phyloP scores from a whole-genome alignment of 2,329 filamentous ascomycete species.

The Aspergillus sp. region DNA sequence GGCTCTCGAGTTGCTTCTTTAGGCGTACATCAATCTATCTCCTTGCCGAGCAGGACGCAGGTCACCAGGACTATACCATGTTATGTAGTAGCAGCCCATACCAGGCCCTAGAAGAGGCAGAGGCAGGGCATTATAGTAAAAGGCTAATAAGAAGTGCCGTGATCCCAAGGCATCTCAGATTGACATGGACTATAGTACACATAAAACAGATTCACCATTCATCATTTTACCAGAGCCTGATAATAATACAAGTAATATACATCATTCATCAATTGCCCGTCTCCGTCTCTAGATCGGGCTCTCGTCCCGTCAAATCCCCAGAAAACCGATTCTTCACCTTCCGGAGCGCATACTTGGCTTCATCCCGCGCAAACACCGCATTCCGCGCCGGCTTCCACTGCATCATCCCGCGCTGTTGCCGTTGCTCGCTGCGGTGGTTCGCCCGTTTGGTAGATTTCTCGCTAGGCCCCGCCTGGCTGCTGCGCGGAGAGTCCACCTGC shows the following conservation, averaged over 20 bases:
- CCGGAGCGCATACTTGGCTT: conserved; percentile 73
- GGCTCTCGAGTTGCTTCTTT: too few relatives aligned
- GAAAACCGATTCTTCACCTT: conserved; percentile 71
- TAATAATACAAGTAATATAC: neutral
- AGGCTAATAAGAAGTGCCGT: too few relatives aligned
- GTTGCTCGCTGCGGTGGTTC: conserved; percentile 58
- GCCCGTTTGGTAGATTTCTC: conserved; percentile 28
- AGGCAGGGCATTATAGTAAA: too few relatives aligned
- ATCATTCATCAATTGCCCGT: conserved; percentile 19
- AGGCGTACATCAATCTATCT: too few relatives aligned
- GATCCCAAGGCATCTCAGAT: too few relatives aligned
- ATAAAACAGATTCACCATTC: too few relatives aligned
- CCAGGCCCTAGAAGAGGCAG: too few relatives aligned
- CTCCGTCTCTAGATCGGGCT: conserved; percentile 86
- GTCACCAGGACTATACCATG: too few relatives aligned
- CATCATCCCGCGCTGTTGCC: conserved; percentile 87
- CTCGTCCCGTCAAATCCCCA: conserved; percentile 69
- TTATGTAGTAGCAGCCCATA: too few relatives aligned
- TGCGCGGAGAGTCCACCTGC: conserved; percentile 9
- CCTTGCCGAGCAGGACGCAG: too few relatives aligned
- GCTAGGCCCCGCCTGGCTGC: conserved; percentile 3
- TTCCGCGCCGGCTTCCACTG: conserved; percentile 93
- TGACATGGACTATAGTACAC: too few relatives aligned
- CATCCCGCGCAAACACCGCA: conserved; percentile 79
- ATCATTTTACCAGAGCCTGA: neutral